Percentiles rank a stretch among this genome's conserved stretches.
Evolutionary conservation across 2,329 filamentous ascomycete genomes (phyloP).

Genomic region (Fusarium nelsonii): DNA sequence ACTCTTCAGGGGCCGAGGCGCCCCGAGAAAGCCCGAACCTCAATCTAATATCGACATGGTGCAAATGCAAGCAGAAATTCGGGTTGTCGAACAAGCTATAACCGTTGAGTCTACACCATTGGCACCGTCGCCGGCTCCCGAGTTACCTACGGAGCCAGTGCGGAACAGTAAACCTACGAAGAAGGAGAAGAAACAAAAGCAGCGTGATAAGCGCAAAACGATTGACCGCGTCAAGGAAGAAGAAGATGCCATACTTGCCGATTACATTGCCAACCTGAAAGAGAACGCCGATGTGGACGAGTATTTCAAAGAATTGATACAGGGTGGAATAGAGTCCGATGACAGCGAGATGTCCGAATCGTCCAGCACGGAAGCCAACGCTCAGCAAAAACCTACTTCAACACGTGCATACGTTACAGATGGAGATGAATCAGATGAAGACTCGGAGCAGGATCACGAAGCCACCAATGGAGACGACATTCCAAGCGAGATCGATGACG

Average conservation of each 20-base stretch:
- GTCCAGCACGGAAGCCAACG: slow-evolving; percentile 54
- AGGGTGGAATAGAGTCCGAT: slow-evolving; percentile 24
- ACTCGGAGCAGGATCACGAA: slow-evolving; percentile 13
- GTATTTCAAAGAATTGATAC: slow-evolving; percentile 29
- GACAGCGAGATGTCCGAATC: slow-evolving; percentile 53
- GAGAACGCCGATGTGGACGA: slow-evolving; percentile 66
- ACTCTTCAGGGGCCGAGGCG: slow-evolving; percentile 70
- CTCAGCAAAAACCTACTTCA: slow-evolving; percentile 68
- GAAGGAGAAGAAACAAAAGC: slow-evolving; percentile 37
- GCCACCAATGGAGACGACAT: slow-evolving; percentile 17
- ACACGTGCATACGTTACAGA: slow-evolving; percentile 45
- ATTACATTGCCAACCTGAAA: slow-evolving; percentile 78
- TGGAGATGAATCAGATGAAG: slow-evolving; percentile 42
- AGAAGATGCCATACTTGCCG: slow-evolving; percentile 70
- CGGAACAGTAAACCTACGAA: slow-evolving; percentile 9
- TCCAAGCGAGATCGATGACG: slow-evolving; percentile 46
- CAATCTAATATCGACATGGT: slow-evolving; percentile 39
- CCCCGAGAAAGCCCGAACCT: slow-evolving; percentile 44
- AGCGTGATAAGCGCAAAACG: slow-evolving; percentile 37
- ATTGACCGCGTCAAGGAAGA: slow-evolving; percentile 45
- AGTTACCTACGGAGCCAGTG: neutral
- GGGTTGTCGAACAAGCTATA: slow-evolving; percentile 47
- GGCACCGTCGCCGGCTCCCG: neutral
- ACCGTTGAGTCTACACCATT: slow-evolving; percentile 12
- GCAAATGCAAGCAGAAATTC: slow-evolving; percentile 53